Evolutionary conservation across 441 rosid species (phyloP), one percentile per base, ranked within the genome.

Genomic region (Euphorbia corollata): DNA sequence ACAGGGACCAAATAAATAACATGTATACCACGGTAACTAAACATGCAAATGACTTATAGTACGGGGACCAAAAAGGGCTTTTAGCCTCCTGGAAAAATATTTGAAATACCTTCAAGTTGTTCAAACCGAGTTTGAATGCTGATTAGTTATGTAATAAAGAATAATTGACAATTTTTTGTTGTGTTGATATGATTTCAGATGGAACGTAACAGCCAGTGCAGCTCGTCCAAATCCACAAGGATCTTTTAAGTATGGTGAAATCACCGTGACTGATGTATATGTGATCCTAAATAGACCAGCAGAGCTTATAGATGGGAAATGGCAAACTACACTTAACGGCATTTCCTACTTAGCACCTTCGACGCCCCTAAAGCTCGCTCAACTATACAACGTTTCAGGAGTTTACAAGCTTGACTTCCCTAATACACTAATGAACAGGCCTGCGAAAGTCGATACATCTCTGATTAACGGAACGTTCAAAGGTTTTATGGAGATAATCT

Each of bases 211-310:
- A 62, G 91, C 98, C 65, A 80, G 98, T 63, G 98, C 91, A 77
- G 95, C 98, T 30, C 87, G 98, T 10, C 96, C 96, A 41, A 91
- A 91, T 80, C 96, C 98, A 20, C 96, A 87, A 59, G 96, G 98
- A 55, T 91, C 98, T 58, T 91, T 89, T 74, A 86, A 78, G 63
- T 91, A 89, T 66, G 95, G 96, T 13, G 59, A 87, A 36, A 89
- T 91, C 64, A 86, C 89, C 3, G 96, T 91, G 65, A 89, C 91
- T 0, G 96, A 89, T 69, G 84, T 87, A 16, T 91, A 84, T 70
- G 86, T 89, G 68, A 79, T 89, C 60, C 79, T 83, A 19, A 87
- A 85, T 74, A 69, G 83, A 65, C 85, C 90, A 64, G 81, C 89
- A 13, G 96, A 87, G 86, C 86, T 82, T 68, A 81, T 89, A 69